Base-by-base conservation (phyloP, 2,329 filamentous ascomycete genomes). In the Colletotrichum endophyticum region DNA sequence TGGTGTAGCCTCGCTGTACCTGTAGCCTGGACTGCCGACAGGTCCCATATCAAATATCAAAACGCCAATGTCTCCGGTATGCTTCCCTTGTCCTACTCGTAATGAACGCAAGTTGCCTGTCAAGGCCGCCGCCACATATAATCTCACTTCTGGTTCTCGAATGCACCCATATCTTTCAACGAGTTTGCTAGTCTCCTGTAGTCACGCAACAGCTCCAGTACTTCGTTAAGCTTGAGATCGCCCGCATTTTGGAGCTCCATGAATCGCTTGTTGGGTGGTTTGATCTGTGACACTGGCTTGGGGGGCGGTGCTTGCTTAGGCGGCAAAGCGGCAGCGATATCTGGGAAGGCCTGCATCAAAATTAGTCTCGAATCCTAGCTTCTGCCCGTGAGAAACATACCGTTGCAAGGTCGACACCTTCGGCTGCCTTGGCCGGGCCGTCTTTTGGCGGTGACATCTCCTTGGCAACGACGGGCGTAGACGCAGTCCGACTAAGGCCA, bases 161-260 rank as follows among this genome's bases (percentile, higher is more conserved):
- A 92, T 12, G 91, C 92, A 25, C 89, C 92, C 81, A 91, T 85
- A 66, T 92, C 91, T 80, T 91, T 92, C 73, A 96, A 83, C 11
- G 91, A 91, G 32, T 88, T 88, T 0, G 94, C 94, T 63, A 96
- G 85, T 70, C 95, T 88, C 80, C 94, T 91, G 81, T 96, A 96
- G 83, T 96, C 95, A 72, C 91, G 89, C 27, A 96, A 84, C 66
- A 96, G 85, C 72, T 94, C 91, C 28, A 94, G 85, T 22, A 96
- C 92, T 80, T 96, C 95, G n/a, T 92, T 91, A 30, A 96, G 86
- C 72, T 89, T 92, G 32, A 96, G 87, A 63, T 96, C 94, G 1
- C 90, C 90, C 0, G 93, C 92, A 81, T 93, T 93, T 80, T 94
- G 89, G 72, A 94, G 83, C 79, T 95, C 93, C 86, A 96, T 89